Evolutionary conservation across 2,329 filamentous ascomycete species (phyloP), one percentile per base, ranked within the genome.

Genomic region (Trichoderma sp.): DNA sequence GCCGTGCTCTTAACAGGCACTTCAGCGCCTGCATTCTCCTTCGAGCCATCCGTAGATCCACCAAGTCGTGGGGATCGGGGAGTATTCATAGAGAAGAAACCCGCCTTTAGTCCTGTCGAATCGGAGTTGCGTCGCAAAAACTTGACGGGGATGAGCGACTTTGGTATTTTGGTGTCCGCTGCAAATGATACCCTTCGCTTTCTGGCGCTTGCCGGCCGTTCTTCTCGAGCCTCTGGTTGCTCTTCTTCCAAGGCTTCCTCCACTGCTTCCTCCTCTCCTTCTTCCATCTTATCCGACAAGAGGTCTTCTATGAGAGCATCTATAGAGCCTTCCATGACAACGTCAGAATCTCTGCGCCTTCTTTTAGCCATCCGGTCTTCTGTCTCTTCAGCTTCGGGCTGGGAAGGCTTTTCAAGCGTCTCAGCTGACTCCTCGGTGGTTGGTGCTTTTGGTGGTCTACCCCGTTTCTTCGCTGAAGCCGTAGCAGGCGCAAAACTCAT

Each of bases 351-450:
- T 29, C 33, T 69, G 21, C 69, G 69, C 27, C 49, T 35, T 29
- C 58, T 60, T 57, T 70, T 70, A 29, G 53, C 13, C 6, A 21
- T 11, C 11, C 47, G 69, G 10, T 60, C 69, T 19, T 65, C 53
- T 16, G 14, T 29, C 11, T 27, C 37, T 11, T 60, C 14, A 29
- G n/a, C 16, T n/a, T 59, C 19, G 2, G 27, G 14, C 1, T 43
- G 37, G 16, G 13, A 8, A 29, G 53, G 47, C 16, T 43, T 47
- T 13, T 56, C 65, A 16, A 37, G 53, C 43, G 61, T 64, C n/a
- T 69, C 55, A 8, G 43, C 21, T 29, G 40, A 14, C 7, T 33
- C 37, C 14, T 11, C 27, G 11, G 29, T 35, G 5, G 43, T 29
- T 21, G n/a, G n/a, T 33, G 14, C 31, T 21, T 53, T 70, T 21